Evolutionary conservation across 2,329 filamentous ascomycete species (phyloP).

Genomic region (Aspergillus flavus): DNA sequence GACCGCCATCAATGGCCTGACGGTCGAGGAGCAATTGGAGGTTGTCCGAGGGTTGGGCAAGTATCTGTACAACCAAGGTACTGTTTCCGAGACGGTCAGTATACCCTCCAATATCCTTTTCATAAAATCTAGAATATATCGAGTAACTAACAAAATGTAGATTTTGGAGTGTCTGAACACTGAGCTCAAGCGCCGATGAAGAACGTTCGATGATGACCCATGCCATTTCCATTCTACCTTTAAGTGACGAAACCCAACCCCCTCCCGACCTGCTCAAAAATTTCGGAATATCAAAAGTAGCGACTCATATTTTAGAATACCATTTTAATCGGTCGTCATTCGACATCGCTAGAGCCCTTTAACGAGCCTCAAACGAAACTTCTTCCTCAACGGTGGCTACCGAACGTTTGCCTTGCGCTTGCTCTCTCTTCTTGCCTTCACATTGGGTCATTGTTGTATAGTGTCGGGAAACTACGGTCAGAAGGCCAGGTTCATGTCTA

Average conservation of each 20-base stretch:
- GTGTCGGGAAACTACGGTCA: conserved; percentile 4
- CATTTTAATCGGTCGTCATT: conserved; percentile 16
- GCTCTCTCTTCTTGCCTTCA: conserved; percentile 8
- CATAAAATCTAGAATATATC: conserved; percentile 13
- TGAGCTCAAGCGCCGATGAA: conserved; percentile 39
- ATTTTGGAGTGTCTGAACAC: conserved; percentile 40
- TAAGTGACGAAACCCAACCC: conserved; percentile 10
- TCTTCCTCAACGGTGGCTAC: neutral
- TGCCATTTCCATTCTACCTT: conserved; percentile 13
- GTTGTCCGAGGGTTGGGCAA: conserved; percentile 64
- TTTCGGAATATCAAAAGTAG: conserved; percentile 1
- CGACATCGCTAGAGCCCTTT: conserved; percentile 7
- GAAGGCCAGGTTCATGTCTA: neutral
- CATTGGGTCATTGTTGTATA: conserved; percentile 20
- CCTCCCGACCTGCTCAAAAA: conserved; percentile 12
- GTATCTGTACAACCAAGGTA: conserved; percentile 66
- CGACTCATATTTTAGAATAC: neutral
- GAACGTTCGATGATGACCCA: conserved; percentile 14
- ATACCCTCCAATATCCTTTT: neutral
- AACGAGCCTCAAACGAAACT: neutral
- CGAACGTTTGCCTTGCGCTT: neutral
- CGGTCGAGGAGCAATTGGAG: conserved; percentile 85
- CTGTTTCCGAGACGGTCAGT: conserved; percentile 57
- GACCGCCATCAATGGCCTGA: conserved; percentile 85
- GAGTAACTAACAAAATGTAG: conserved; percentile 25